phyloP scores from a whole-genome alignment of 345 rosid genomes.

The Euclidium syriacum region DNA sequence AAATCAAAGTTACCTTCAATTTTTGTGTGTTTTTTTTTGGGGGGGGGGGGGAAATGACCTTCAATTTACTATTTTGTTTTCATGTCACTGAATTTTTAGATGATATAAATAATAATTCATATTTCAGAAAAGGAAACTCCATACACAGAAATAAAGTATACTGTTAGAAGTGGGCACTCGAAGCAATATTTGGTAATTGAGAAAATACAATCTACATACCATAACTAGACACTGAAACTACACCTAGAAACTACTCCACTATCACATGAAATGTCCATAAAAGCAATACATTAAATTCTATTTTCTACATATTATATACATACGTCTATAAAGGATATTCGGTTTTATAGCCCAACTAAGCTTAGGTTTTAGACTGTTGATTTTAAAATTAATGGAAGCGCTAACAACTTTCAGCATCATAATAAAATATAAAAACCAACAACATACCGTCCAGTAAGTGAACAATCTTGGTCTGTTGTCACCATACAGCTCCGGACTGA shows the following conservation, averaged over 20 bases:
- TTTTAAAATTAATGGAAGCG: neutral
- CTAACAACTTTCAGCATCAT: neutral
- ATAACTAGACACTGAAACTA: slow-evolving; percentile 18
- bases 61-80: neutral
- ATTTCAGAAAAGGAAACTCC: neutral
- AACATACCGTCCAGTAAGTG: slow-evolving; percentile 94
- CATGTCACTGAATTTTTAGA: slow-evolving; percentile 20
- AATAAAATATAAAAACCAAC: neutral
- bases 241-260: slow-evolving; percentile 21
- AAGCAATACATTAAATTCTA: slow-evolving; percentile 3
- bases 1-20: neutral
- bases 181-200: slow-evolving; percentile 24
- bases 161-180: slow-evolving; percentile 9
- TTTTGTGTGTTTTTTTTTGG: too few relatives aligned
- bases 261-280: slow-evolving; percentile 22
- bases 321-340: neutral
- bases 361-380: neutral
- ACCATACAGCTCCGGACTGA: slow-evolving; percentile 99
- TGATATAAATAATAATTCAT: neutral
- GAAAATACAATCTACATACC: slow-evolving; percentile 17
- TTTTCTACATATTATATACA: neutral
- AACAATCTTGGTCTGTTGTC: slow-evolving; percentile 92
- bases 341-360: neutral
- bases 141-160: neutral
- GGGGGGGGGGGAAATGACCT: too few relatives aligned